Base-by-base conservation (phyloP, 176 grass and related monocot genomes). In the Elymus sibiricus region DNA sequence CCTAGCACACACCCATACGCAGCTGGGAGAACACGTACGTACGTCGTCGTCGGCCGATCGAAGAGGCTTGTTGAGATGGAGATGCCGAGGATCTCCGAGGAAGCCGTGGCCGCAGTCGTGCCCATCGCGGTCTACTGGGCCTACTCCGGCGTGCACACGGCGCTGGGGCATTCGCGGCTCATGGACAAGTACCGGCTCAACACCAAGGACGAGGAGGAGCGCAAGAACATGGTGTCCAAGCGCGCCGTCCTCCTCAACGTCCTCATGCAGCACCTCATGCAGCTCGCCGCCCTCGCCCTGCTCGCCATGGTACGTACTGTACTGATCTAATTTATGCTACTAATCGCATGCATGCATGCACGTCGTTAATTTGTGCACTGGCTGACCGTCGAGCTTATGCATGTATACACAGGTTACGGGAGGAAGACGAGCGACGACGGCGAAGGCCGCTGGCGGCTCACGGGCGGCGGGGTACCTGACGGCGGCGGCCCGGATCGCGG, bases 41-140 rank as follows among this genome's bases (percentile, higher is more conserved):
- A 34, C 32, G 32, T 34, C 32, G 32, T 22, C 7, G 53, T 22
- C 9, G 53, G 22, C 0, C 53, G 55, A 22, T 58, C 21, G 19
- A 58, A 58, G 55, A 22, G 55, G 21, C 55, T 58, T 58, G 21
- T 4, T 58, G 55, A 58, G 55, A 69, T 72, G 38, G 70, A n/a
- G 22, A 40, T 43, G 70, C 78, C 86, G 34, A 22, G 66, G 62
- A 3, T 40, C 70, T 39, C 40, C 0, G 90, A 92, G 8, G 90
- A 92, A 5, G 17, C 80, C 0, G 61, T 92, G 42, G 70, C 70
- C 24, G 78, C 79, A 29, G 44, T 82, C 17, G 78, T 86, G 70
- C 90, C 90, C 35, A 88, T 92, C 44, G 25, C 76, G 2, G 86
- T 88, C 31, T 92, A 88, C 68, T 92, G 90, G 90, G 81, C 72